Evolutionary conservation across 179 eudicot genomes (phyloP).

Genomic region (Spergularia azorica): DNA sequence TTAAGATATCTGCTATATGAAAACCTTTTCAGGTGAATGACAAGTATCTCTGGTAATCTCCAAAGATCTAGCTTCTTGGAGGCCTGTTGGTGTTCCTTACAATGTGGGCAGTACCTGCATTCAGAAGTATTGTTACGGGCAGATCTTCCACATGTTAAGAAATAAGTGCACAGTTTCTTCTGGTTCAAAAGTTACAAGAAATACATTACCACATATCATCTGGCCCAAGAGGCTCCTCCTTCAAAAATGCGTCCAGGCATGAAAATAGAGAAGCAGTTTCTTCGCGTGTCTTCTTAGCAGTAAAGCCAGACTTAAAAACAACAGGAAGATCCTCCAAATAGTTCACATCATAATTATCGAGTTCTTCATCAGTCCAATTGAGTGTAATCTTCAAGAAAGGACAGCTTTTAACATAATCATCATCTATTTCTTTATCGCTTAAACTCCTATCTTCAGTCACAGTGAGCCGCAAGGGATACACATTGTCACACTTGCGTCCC

Average conservation of each 20-base stretch:
- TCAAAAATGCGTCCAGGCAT: conserved; percentile 91
- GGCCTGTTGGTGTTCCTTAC: conserved; percentile 98
- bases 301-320: conserved; percentile 66
- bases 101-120: conserved; percentile 93
- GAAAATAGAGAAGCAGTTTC: conserved; percentile 90
- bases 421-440: conserved; percentile 46
- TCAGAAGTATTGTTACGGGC: not conserved
- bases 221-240: conserved; percentile 98
- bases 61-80: conserved; percentile 94
- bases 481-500: conserved; percentile 34
- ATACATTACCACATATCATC: conserved; percentile 93
- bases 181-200: not conserved
- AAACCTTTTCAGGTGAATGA: conserved; percentile 91
- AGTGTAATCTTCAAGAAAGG: conserved; percentile 52
- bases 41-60: conserved; percentile 94
- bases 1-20: conserved; percentile 84
- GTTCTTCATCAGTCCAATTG: conserved; percentile 72
- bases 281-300: conserved; percentile 80
- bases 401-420: conserved; percentile 47
- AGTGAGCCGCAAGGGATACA: conserved; percentile 48
- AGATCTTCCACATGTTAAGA: conserved; percentile 5
- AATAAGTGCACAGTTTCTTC: not conserved
- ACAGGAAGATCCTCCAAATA: conserved; percentile 82
- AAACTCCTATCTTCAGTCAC: conserved; percentile 59
- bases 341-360: conserved; percentile 58